Evolutionary conservation across 2,329 filamentous ascomycete genomes (phyloP).

Genomic region (Hypoxylon sp.): DNA sequence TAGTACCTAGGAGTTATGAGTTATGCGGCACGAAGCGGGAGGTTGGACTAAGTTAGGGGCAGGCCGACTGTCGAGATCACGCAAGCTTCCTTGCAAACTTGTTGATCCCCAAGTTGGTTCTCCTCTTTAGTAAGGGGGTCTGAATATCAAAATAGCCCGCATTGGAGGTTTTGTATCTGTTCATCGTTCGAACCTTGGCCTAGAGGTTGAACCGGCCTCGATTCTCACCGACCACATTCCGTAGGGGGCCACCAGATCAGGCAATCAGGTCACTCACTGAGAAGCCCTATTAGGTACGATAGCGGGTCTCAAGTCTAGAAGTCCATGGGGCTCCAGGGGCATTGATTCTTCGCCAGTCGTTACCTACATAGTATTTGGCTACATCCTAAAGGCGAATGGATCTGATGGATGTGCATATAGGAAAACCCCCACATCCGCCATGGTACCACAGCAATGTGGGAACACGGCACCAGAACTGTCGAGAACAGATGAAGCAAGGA

Average conservation of each 20-base stretch:
- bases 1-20: too few species aligned
- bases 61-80: slow-evolving; percentile 34
- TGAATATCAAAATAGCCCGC: slow-evolving; percentile 34
- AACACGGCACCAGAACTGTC: slow-evolving; percentile 24
- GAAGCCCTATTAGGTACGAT: not conserved
- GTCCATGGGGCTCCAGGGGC: slow-evolving; percentile 15
- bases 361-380: slow-evolving; percentile 7
- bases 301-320: slow-evolving; percentile 22
- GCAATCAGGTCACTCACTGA: too few species aligned
- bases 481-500: slow-evolving; percentile 30
- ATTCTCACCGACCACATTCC: slow-evolving; percentile 14
- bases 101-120: slow-evolving; percentile 24
- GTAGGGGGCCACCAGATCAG: slow-evolving; percentile 19
- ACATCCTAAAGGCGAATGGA: too few species aligned
- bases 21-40: not conserved
- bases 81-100: slow-evolving; percentile 38
- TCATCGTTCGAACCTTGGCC: slow-evolving; percentile 17
- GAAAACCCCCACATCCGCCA: slow-evolving; percentile 28
- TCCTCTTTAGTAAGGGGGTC: slow-evolving; percentile 16
- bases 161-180: slow-evolving; percentile 16
- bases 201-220: not conserved
- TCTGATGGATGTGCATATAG: too few species aligned
- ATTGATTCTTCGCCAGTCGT: slow-evolving; percentile 9
- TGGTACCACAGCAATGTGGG: slow-evolving; percentile 22
- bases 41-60: slow-evolving; percentile 22